phyloP scores from a whole-genome alignment of 108 stramenopile genomes.

The Chaetoceros tenuissimus region DNA sequence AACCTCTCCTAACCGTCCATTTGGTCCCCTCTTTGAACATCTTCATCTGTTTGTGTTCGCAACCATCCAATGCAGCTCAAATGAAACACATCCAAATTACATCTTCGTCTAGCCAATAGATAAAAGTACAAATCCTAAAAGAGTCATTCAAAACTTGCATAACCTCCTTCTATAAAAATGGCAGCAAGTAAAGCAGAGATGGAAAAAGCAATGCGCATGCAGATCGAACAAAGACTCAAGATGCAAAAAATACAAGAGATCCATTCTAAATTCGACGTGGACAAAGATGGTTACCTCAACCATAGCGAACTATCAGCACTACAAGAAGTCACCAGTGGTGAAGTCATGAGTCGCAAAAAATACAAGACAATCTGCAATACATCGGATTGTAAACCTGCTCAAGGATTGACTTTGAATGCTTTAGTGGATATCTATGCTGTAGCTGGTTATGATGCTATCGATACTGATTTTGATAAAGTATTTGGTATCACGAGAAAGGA shows the following conservation, averaged over 20 bases:
- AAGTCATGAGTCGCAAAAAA: neutral
- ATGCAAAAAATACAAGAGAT: neutral
- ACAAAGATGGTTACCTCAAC: slow-evolving; percentile 6
- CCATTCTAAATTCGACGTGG: slow-evolving; percentile 1
- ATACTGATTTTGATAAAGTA: neutral
- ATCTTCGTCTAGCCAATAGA: too few species aligned
- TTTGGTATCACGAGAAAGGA: neutral
- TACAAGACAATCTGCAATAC: slow-evolving; percentile 4
- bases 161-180: too few species aligned
- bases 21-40: too few species aligned
- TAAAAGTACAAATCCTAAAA: too few species aligned
- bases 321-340: slow-evolving; percentile 3
- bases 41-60: too few species aligned
- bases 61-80: neutral
- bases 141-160: too few species aligned
- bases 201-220: too few species aligned
- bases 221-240: neutral
- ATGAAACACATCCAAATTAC: neutral
- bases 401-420: slow-evolving; percentile 5
- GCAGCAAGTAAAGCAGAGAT: too few species aligned
- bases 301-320: slow-evolving; percentile 7
- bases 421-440: slow-evolving; percentile 2
- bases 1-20: too few species aligned
- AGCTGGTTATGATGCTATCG: neutral
- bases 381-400: slow-evolving; percentile 4